Base-by-base conservation (phyloP, 495 filamentous ascomycete species). In the Aspergillus saccharolyticus region DNA sequence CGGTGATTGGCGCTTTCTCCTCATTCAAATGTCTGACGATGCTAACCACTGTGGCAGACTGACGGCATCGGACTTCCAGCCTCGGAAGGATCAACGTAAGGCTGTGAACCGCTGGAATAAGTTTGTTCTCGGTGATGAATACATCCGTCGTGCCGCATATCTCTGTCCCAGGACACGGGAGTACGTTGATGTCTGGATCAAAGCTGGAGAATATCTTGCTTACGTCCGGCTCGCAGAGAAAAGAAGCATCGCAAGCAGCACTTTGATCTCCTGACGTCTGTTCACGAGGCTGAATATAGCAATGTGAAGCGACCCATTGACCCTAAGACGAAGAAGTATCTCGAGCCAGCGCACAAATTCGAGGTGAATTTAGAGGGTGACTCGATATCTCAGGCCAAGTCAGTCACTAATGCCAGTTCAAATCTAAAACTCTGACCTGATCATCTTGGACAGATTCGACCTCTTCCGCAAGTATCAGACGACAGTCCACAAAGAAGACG, bases 71-170 rank as follows among this genome's bases (percentile, higher is more conserved):
- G 74, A 76, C 42, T 94, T 89, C 72, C 83, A 84, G 62, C 73
- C 93, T 45, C 78, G 83, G 49, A 87, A 83, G 70, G 89, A 92
- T 64, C 95, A 97, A 63, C 81, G 95, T 42, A 89, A 94, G 66
- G 83, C 89, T 15, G 71, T 96, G 63, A 91, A 97, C 75, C 85
- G 87, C 60, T 97, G 96, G 88, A 96, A 92, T 69, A 88, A 80
- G 62, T 87, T 87, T 73, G 75, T 97, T 42, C 75, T 94, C 24
- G 94, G 94, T 25, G 85, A 87, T 17, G 78, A 80, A 33, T 97
- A 96, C 66, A 80, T 81, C 52, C 81, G 85, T 54, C 86, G 89
- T 64, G 84, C 82, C 28, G 85, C 89, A 52, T 83, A 79, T 59
- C 80, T 86, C 39, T 83, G 89, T 67, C 94, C 94, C 12, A 86